Evolutionary conservation across 2,329 filamentous ascomycete species (phyloP), one percentile per base, ranked within the genome.

Genomic region (Trichoderma brevicompactum): DNA sequence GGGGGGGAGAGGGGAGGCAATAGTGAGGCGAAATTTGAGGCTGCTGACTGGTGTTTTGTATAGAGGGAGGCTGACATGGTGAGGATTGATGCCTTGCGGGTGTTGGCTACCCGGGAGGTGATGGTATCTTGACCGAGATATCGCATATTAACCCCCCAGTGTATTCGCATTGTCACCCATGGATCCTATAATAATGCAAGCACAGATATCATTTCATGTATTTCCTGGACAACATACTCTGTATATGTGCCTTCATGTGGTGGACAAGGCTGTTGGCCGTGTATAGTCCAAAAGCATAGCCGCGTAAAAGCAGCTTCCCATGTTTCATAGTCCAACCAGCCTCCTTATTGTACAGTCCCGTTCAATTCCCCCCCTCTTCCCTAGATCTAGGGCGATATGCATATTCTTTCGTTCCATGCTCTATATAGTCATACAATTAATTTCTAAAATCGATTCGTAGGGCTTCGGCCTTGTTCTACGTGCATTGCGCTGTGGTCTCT

Each of bases 371-470:
- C 36, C 7, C 12, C 12, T 10, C 12, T 12, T 38, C 43, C 44
- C 55, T 28, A 23, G 43, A 49, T 59, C 55, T n/a, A 36, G 12
- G 59, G 48, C 23, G 48, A 34, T 53, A 53, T 62, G 38, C 59
- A n/a, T 53, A 62, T 59, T 48, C 40, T 41, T 54, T 40, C 48
- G 28, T 53, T 62, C 48, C 59, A 62, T 62, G 59, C 59, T 63
- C 28, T 63, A 54, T 53, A 52, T 62, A 62, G 59, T 62, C 59
- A 52, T 62, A 62, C 59, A 62, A 52, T 52, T 53, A 34, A 61
- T 19, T 43, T 62, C 46, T 62, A 52, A 55, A 60, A 41, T 58
- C 55, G 41, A 15, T 53, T 62, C 59, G 48, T 53, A 5, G 59
- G 59, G 40, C 23, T 32, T 12, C n/a, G 28, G 55, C 55, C 43